phyloP scores from a whole-genome alignment of 2,329 filamentous ascomycete genomes.

The Westerdykella sp. region DNA sequence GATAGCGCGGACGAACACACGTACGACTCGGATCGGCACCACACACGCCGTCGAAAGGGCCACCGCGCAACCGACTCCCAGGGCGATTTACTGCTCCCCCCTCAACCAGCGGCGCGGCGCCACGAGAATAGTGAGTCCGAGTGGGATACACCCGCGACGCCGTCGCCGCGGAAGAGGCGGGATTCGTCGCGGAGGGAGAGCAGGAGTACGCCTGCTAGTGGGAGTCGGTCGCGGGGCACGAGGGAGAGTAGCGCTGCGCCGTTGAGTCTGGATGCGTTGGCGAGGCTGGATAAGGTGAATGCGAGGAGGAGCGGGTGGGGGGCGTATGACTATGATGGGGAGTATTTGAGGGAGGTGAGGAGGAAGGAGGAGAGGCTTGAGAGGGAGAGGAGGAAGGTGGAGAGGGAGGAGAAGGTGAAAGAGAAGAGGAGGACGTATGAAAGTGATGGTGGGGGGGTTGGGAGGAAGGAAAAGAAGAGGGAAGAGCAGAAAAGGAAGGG shows the following conservation, averaged over 20 bases:
- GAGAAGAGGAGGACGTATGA: slow-evolving; percentile 40
- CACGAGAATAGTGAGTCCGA: slow-evolving; percentile 27
- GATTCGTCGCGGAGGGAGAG: slow-evolving; percentile 7
- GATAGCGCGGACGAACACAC: slow-evolving; percentile 8
- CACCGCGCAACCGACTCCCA: slow-evolving; percentile 38
- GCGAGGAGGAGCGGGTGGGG: slow-evolving; percentile 45
- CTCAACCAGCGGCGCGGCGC: slow-evolving; percentile 7
- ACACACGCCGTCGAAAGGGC: slow-evolving; percentile 22
- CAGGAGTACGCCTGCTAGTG: slow-evolving; percentile 8
- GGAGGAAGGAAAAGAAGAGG: slow-evolving; percentile 11
- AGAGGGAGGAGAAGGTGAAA: slow-evolving; percentile 25
- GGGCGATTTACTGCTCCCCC: slow-evolving; percentile 30
- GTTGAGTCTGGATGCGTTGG: slow-evolving; percentile 54
- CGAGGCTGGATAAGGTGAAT: slow-evolving; percentile 60
- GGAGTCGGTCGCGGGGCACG: slow-evolving; percentile 7
- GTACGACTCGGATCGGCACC: slow-evolving; percentile 9
- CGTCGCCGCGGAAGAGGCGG: slow-evolving; percentile 17
- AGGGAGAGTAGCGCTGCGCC: slow-evolving; percentile 31
- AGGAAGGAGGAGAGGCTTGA: slow-evolving; percentile 31
- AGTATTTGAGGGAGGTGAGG: slow-evolving; percentile 34
- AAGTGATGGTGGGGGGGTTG: slow-evolving; percentile 22
- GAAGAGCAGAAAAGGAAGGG: slow-evolving; percentile 11
- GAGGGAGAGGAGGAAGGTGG: slow-evolving; percentile 29
- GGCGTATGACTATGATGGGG: slow-evolving; percentile 37
- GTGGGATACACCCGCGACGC: slow-evolving; percentile 14